Evolutionary conservation across 768 basidiomycete species (phyloP), one percentile per base, ranked within the genome.

Genomic region (Dentipellis sp.): DNA sequence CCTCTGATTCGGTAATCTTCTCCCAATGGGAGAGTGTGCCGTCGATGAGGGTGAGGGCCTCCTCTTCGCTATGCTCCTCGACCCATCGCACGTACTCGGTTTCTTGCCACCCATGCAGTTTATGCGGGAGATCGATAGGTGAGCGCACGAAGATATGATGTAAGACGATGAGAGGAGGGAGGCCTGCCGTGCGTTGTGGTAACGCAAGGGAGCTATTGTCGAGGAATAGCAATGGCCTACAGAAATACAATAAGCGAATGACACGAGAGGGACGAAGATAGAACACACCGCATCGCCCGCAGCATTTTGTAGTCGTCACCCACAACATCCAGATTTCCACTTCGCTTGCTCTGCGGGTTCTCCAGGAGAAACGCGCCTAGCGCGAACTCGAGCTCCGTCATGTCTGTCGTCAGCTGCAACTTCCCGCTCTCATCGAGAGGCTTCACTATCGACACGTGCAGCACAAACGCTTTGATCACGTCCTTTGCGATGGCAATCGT

Each of bases 31-130:
- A 66, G 16, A 97, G 71, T 0, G 88, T 87, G 14, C 86, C 79
- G 53, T 94, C 89, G 10, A 99, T 72, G 47, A 98, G 76, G 12
- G 80, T 81, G 79, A 83, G 81, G 8, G 87, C 80, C 66, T 97
- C 95, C 57, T 77, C 79, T 58, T 86, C 82, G 2, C 82, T 75
- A 65, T 97, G 97, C 66, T 97, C 94, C 57, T 91, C 88, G 11
- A 98, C 78, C 94, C 94, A 99, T 46, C 91, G 82, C 50, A 97
- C 90, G 68, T 99, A 99, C 73, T 98, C 97, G 3, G 87, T 79
- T 66, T 97, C 93, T 56, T 90, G 87, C 95, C 97, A 98, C 0
- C 88, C 87, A 65, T 97, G 93, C 55, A 93, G 69, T 50, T 80
- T 78, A 67, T 99, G 92, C 10, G 97, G 95, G 39, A 98, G 76